Evolutionary conservation across 2,329 filamentous ascomycete species (phyloP).

Genomic region (Talaromyces marneffei): DNA sequence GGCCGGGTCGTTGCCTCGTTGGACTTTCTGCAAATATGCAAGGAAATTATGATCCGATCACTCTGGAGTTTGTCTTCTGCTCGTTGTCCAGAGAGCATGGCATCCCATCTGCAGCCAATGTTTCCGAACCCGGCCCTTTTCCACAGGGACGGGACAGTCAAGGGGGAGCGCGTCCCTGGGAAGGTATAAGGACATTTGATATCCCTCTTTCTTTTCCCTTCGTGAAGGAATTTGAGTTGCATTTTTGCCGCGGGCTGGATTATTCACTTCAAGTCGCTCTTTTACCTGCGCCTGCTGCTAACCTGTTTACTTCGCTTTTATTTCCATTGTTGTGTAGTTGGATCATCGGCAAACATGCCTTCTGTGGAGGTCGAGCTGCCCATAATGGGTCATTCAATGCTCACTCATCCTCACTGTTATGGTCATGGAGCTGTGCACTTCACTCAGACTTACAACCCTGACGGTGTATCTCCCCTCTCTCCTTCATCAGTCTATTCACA

Average conservation of each 20-base stretch:
- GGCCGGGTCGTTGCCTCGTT: background rate
- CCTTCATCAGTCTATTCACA: slow-evolving; percentile 20
- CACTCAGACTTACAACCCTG: slow-evolving; percentile 18
- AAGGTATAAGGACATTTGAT: slow-evolving; percentile 13
- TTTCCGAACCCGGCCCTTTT: slow-evolving; percentile 12
- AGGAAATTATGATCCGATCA: slow-evolving; percentile 26
- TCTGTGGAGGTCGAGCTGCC: slow-evolving; percentile 25
- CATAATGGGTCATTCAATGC: slow-evolving; percentile 18
- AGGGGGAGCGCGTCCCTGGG: slow-evolving; percentile 10
- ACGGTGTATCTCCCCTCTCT: slow-evolving; percentile 18
- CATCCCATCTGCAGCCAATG: slow-evolving; percentile 25
- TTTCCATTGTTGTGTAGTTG: background rate
- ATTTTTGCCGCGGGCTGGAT: slow-evolving; percentile 7
- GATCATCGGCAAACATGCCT: slow-evolving; percentile 23
- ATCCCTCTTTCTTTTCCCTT: slow-evolving; percentile 10
- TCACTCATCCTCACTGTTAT: slow-evolving; percentile 10
- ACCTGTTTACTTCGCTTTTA: background rate
- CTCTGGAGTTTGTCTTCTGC: slow-evolving; percentile 13
- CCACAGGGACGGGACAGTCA: slow-evolving; percentile 6
- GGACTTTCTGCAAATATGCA: slow-evolving; percentile 31
- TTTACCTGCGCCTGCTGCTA: background rate
- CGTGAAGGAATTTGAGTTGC: slow-evolving; percentile 14
- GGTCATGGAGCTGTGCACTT: slow-evolving; percentile 3
- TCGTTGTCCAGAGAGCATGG: slow-evolving; percentile 25
- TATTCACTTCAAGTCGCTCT: slow-evolving; percentile 4